Base-by-base conservation (phyloP, 1,139 yeast species). In the Diutina catenulata region DNA sequence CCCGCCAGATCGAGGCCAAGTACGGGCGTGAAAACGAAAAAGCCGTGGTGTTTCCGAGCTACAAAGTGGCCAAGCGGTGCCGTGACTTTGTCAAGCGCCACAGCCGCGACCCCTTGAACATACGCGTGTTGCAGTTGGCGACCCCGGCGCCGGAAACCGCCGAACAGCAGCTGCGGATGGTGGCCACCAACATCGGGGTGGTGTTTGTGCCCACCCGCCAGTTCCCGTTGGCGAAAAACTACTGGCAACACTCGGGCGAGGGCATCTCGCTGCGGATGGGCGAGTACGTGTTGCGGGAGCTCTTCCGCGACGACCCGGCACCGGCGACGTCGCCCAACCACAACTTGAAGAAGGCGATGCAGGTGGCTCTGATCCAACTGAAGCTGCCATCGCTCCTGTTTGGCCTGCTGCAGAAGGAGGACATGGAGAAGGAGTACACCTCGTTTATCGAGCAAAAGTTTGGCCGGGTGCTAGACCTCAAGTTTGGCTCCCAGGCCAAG, bases 221-320 rank as follows among this genome's bases (percentile, higher is more conserved):
- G 38, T 76, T 64, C 45, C 57, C 73, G 1, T 54, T 81, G 5
- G 91, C 93, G 25, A 87, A 86, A 53, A 76, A 76, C 48, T 91
- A 83, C 59, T 91, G 98, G 98, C 96, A 88, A 54, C 96, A 88
- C 51, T 68, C 94, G 0, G 98, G 98, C 24, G 97, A 91, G 56
- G 95, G 95, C 10, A 74, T 91, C 33, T 83, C 95, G 15, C 83
- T 95, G 9, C 64, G 97, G 49, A 63, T 80, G 58, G 96, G 88
- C 1, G 96, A 88, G 55, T 91, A 84, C 50, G 75, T 83, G 33
- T 58, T 81, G 42, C 74, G 73, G 42, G 83, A 76, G 47, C 61
- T 82, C 47, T 69, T 74, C 47, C 59, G 62, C 20, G 61, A 48
- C 42, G 33, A 39, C 38, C 7, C 19, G 3, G 21, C 22, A 3